Conservation (phyloP, 2,329 filamentous ascomycete genomes). For the Colletotrichum sp. region DNA sequence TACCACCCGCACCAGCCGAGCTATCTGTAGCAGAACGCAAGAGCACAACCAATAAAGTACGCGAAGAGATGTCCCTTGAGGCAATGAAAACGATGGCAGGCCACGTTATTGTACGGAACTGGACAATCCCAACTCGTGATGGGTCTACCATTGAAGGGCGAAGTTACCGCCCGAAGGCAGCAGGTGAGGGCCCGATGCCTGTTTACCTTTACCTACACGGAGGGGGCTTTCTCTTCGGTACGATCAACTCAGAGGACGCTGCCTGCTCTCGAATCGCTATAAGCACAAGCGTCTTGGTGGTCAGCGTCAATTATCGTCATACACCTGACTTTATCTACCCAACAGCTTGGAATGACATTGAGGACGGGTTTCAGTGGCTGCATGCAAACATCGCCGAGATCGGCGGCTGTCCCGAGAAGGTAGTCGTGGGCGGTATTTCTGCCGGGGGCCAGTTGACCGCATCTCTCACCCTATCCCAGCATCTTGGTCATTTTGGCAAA, state of each 20-base stretch:
- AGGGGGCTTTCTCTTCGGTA: conserved; percentile 63
- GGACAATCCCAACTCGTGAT: conserved; percentile 48
- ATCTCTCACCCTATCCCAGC: conserved; percentile 42
- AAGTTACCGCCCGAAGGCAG: conserved; percentile 46
- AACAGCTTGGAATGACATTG: conserved; percentile 55
- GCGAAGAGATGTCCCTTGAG: conserved; percentile 35
- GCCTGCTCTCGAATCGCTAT: conserved; percentile 41
- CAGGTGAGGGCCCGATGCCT: conserved; percentile 43
- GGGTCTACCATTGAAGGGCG: conserved; percentile 47
- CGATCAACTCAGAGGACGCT: conserved; percentile 56
- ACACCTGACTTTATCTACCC: conserved; percentile 60
- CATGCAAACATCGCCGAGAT: conserved; percentile 45
- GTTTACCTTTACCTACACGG: conserved; percentile 60
- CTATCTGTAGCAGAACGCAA: conserved; percentile 25
- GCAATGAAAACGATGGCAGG: conserved; percentile 28
- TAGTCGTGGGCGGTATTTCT: conserved; percentile 55
- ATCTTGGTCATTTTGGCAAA: conserved; percentile 27
- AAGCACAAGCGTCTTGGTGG: conserved; percentile 45
- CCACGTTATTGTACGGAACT: conserved; percentile 38
- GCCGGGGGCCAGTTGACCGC: conserved; percentile 51
- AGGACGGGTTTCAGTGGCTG: conserved; percentile 61
- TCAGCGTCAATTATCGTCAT: conserved; percentile 65
- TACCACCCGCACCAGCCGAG: conserved; percentile 23
- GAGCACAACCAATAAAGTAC: conserved; percentile 30
- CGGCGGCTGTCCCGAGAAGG: conserved; percentile 39